These are phyloP conservation scores for Saccharomyces hybrid DNA, from an alignment of 1,139 yeast species.

Conservation along the genomic window DNA sequence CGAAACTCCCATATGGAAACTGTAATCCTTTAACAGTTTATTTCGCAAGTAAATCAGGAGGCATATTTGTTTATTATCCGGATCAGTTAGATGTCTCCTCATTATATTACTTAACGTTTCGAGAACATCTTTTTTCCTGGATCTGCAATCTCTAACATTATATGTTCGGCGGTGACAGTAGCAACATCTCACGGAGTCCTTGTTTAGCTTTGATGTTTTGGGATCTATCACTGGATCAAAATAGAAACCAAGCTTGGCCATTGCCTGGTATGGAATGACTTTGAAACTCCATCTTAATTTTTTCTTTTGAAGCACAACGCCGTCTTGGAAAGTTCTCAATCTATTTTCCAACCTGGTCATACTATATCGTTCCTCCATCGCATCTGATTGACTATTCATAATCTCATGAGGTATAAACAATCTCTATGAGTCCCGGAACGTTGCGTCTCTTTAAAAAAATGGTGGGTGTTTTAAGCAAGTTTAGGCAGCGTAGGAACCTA, in stretches of 20 bases:
- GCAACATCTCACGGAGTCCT: slow-evolving; percentile 52
- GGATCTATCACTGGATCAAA: slow-evolving; percentile 42
- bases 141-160: slow-evolving; percentile 20
- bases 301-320: slow-evolving; percentile 23
- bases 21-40: slow-evolving; percentile 6
- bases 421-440: neutral
- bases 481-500: too few relatives aligned
- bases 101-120: slow-evolving; percentile 23
- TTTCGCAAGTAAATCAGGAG: slow-evolving; percentile 12
- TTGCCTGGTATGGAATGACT: slow-evolving; percentile 34
- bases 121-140: slow-evolving; percentile 16
- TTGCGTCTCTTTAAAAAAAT: neutral
- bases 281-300: slow-evolving; percentile 35
- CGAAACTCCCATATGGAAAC: slow-evolving; percentile 8
- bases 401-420: neutral
- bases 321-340: slow-evolving; percentile 29
- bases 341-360: slow-evolving; percentile 3
- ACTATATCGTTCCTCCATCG: neutral
- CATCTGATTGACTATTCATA: neutral
- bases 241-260: slow-evolving; percentile 67
- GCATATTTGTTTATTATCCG: slow-evolving; percentile 4
- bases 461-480: too few relatives aligned
- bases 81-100: slow-evolving; percentile 14
- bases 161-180: slow-evolving; percentile 44
- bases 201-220: slow-evolving; percentile 14